Evolutionary conservation across 2,329 filamentous ascomycete genomes (phyloP), one percentile per base, ranked within the genome.

Genomic region (Aspergillus pseudoglaucus): DNA sequence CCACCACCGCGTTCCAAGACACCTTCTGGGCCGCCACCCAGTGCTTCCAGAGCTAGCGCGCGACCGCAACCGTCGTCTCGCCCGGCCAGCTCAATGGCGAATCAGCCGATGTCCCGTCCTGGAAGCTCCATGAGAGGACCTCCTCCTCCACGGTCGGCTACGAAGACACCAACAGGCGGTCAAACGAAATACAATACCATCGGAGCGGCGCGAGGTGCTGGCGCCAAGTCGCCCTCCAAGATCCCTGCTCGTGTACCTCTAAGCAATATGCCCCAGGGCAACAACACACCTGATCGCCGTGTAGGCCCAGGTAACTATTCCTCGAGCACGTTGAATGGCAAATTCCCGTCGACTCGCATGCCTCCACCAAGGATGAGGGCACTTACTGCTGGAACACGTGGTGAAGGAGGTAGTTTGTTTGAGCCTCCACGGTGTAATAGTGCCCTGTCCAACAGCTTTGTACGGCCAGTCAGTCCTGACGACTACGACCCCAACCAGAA

Each of bases 281-380:
- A 77, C 63, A 95, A 91, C 68, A 95, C 89, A 7, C 87, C 89
- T 5, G 89, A 95, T 60, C 84, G 90, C 39, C 75, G 77, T 8
- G 69, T 66, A 33, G 73, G 62, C 8, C 74, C 70, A 53, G 70
- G 60, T 3, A 52, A 56, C 20, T 71, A 70, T 49, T 68, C 68
- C 6, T 66, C 65, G 39, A 71, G 70, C 52, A 72, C 67, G 7
- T 63, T 70, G 35, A 70, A 72, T 42, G 71, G 76, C 40, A 72
- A 75, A 45, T 65, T 80, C 47, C 76, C 79, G 14, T 71, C 74
- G 20, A 58, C 59, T 47, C 45, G 80, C 61, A 77, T 84, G 1
- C 88, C 89, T 32, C 90, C 90, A 10, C 91, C 91, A 43, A 93
- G 90, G 67, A 96, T 97, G 90, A 84, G 91, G 55, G 89, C 94